A percentile compares a stretch with the other conserved stretches of the same genome.
phyloP scores from a whole-genome alignment of 768 basidiomycete species.

The Mycena crocata region DNA sequence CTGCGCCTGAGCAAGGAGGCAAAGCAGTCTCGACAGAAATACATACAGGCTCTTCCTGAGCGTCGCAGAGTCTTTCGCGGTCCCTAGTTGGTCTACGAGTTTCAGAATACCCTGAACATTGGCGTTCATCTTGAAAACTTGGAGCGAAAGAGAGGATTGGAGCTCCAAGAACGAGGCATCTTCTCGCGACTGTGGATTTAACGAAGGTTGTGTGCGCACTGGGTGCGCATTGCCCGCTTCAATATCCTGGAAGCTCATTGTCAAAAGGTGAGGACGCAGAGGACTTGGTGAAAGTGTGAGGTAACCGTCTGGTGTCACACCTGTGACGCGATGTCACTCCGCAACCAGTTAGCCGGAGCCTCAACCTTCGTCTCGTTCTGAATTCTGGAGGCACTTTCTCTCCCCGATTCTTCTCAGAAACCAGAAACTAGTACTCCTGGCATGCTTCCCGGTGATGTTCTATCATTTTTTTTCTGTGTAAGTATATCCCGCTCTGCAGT shows the following conservation, averaged over 20 bases:
- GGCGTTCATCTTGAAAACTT: constrained; percentile 98
- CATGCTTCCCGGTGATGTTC: no score
- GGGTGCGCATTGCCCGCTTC: constrained; percentile 59
- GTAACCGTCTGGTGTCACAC: no score
- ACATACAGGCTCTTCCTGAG: constrained; percentile 89
- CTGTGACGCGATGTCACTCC: no score
- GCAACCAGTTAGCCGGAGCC: no score
- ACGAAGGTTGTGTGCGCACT: constrained; percentile 45
- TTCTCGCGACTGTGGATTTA: constrained; percentile 60
- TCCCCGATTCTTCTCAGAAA: no score
- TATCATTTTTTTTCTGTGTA: no score
- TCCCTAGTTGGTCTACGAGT: constrained; percentile 97
- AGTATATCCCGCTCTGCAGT: no score
- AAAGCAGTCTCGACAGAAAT: neutral
- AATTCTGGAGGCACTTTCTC: no score
- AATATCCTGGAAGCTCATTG: constrained; percentile 69
- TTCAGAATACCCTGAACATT: constrained; percentile 96
- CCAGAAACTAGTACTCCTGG: no score
- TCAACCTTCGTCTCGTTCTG: no score
- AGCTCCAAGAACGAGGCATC: constrained; percentile 81
- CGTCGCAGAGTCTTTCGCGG: constrained; percentile 78
- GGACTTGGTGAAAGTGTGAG: no score
- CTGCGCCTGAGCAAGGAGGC: neutral
- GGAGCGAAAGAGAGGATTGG: constrained; percentile 86
- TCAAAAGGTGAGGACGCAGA: neutral